Conservation (phyloP, 2,329 filamentous ascomycete genomes). For the Colletotrichum viniferum region DNA sequence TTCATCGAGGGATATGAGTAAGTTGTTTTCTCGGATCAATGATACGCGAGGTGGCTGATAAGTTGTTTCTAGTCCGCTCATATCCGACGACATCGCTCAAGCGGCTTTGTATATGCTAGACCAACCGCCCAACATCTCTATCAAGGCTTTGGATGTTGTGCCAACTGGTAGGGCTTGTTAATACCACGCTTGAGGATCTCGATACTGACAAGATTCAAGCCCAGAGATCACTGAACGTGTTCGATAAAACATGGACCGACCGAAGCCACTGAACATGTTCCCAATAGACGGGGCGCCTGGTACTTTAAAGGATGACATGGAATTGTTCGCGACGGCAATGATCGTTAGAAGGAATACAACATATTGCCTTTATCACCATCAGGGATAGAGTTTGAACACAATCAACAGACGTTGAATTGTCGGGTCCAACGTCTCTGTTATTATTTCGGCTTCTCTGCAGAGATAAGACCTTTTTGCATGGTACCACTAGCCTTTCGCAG, state of each 20-base stretch:
- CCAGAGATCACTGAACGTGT: slow-evolving; percentile 34
- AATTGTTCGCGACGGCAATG: background rate
- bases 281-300: background rate
- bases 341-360: accelerated
- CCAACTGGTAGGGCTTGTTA: slow-evolving; percentile 32
- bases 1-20: slow-evolving; percentile 49
- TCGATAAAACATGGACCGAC: slow-evolving; percentile 33
- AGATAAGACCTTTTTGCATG: background rate
- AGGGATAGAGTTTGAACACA: background rate
- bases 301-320: background rate
- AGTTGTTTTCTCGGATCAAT: background rate
- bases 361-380: background rate
- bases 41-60: background rate
- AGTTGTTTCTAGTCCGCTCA: slow-evolving; percentile 32
- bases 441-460: background rate
- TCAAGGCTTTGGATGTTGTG: slow-evolving; percentile 53
- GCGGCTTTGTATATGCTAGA: slow-evolving; percentile 46
- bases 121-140: slow-evolving; percentile 34
- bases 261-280: background rate
- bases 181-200: no score
- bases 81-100: slow-evolving; percentile 46
- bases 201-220: background rate
- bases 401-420: background rate
- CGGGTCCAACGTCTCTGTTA: background rate
- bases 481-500: background rate